A percentile compares a stretch with the other conserved stretches of the same genome.
Evolutionary conservation across 352 stramenopile genomes (phyloP).

Genomic region (Phytophthora agathidicida): DNA sequence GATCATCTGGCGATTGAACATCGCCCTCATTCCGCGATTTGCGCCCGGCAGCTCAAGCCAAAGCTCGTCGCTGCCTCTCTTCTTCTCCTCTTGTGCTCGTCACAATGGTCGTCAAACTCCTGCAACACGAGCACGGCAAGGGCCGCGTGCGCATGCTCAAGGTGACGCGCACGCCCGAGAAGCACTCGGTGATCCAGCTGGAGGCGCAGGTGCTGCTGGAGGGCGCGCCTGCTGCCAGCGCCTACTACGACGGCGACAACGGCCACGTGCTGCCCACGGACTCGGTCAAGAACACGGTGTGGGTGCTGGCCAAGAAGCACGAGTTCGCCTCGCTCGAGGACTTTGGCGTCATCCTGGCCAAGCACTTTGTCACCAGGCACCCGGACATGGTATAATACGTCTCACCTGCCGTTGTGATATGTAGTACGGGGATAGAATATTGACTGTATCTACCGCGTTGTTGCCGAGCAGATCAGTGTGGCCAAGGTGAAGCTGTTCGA

Average conservation of each 20-base stretch:
- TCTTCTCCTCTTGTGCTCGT: background rate
- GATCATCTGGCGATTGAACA: slow-evolving; percentile 24
- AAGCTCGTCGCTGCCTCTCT: slow-evolving; percentile 5
- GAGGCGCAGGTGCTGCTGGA: slow-evolving; percentile 86
- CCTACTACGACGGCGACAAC: slow-evolving; percentile 90
- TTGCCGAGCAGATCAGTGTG: slow-evolving; percentile 53
- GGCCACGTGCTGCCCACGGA: slow-evolving; percentile 85
- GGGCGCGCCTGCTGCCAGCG: slow-evolving; percentile 68
- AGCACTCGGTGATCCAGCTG: slow-evolving; percentile 84
- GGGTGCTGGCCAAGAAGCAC: slow-evolving; percentile 88
- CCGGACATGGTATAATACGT: slow-evolving; percentile 60
- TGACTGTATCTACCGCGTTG: background rate
- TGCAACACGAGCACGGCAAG: slow-evolving; percentile 85
- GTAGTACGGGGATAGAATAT: too few relatives aligned
- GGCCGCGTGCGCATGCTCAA: slow-evolving; percentile 88
- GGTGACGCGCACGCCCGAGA: slow-evolving; percentile 74
- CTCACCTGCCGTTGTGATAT: background rate
- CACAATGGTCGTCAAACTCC: slow-evolving; percentile 74
- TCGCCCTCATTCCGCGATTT: slow-evolving; percentile 44
- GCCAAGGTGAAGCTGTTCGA: slow-evolving; percentile 81
- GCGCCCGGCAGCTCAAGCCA: slow-evolving; percentile 28
- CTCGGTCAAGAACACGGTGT: slow-evolving; percentile 92
- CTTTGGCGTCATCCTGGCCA: slow-evolving; percentile 86
- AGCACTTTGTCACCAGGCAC: slow-evolving; percentile 88
- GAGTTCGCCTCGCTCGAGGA: slow-evolving; percentile 89